Evolutionary conservation across 2,329 filamentous ascomycete species (phyloP).

Genomic region (Epichloe gansuensis): DNA sequence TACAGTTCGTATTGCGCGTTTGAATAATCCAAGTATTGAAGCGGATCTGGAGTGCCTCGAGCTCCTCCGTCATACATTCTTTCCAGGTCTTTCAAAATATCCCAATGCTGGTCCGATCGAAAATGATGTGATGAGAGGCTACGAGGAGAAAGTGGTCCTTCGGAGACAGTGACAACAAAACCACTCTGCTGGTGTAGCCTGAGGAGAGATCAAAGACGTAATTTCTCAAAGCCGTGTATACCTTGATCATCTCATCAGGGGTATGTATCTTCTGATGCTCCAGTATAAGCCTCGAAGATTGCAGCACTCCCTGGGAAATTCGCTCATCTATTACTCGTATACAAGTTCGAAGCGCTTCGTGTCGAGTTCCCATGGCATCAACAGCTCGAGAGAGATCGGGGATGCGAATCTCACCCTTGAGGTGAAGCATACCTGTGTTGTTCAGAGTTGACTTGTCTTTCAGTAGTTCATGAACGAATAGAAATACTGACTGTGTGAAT

Average conservation of each 20-base stretch:
- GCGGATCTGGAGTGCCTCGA: neutral
- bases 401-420: neutral
- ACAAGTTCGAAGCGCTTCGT: slow-evolving; percentile 23
- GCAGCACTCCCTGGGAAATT: neutral
- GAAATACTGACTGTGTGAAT: neutral
- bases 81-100: neutral
- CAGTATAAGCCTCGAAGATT: neutral
- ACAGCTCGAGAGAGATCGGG: slow-evolving; percentile 20
- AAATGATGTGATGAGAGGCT: neutral
- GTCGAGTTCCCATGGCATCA: slow-evolving; percentile 13
- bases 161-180: neutral
- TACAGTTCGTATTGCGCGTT: neutral
- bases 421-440: neutral
- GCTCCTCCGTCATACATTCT: neutral
- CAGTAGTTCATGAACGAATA: neutral
- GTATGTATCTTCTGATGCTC: neutral
- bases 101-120: neutral
- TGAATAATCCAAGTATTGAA: neutral
- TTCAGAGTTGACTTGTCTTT: neutral
- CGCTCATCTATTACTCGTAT: slow-evolving; percentile 2
- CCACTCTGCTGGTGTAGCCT: neutral
- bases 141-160: neutral
- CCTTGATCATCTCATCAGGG: neutral
- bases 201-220: neutral
- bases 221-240: neutral